Evolutionary conservation across 345 rosid species (phyloP).

Genomic region (Brassica incana): DNA sequence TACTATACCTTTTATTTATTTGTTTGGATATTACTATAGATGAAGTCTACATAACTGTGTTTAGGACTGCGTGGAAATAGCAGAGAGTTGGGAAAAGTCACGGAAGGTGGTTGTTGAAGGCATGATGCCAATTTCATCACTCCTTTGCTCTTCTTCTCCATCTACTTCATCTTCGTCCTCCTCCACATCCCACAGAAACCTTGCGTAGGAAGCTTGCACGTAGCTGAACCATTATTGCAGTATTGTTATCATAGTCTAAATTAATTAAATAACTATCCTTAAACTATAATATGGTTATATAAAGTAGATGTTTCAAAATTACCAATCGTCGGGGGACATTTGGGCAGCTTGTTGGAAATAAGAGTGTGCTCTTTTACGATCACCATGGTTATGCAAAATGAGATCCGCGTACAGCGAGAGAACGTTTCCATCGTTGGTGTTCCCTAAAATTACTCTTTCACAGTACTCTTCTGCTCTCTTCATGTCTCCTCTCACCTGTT

Average conservation of each 20-base stretch:
- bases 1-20: neutral
- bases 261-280: neutral
- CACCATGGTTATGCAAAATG: constrained; percentile 53
- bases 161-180: constrained; percentile 49
- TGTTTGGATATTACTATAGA: neutral
- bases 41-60: neutral
- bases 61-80: constrained; percentile 32
- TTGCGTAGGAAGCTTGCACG: constrained; percentile 73
- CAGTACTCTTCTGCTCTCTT: constrained; percentile 66
- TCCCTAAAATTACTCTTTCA: constrained; percentile 64
- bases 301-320: neutral
- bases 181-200: constrained; percentile 68
- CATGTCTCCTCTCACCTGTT: constrained; percentile 55
- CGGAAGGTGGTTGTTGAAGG: constrained; percentile 19
- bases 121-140: constrained; percentile 2
- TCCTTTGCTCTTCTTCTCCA: constrained; percentile 21
- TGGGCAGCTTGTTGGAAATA: constrained; percentile 60
- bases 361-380: constrained; percentile 51
- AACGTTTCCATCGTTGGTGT: constrained; percentile 56
- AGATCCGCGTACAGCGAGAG: constrained; percentile 65
- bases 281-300: neutral
- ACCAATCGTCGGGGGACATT: constrained; percentile 69
- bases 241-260: constrained; percentile 11
- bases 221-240: constrained; percentile 43
- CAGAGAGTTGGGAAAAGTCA: constrained; percentile 25